Evolutionary conservation across 2,329 filamentous ascomycete species (phyloP).

Genomic region (Neofusicoccum kwambonambiense): DNA sequence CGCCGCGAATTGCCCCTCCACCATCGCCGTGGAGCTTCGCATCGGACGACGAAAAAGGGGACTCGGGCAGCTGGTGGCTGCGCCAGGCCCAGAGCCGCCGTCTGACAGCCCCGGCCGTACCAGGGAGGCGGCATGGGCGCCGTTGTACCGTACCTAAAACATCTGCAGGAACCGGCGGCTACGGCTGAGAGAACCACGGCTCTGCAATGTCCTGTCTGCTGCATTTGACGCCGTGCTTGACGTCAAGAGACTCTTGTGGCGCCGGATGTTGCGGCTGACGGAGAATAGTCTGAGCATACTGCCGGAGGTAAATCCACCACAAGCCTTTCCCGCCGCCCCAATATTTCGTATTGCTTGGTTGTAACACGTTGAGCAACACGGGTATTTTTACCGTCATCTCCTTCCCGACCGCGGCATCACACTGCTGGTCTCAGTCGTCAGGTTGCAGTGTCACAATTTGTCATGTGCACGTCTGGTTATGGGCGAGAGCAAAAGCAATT

Average conservation of each 20-base stretch:
- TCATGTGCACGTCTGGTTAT: background rate
- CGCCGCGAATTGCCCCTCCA: background rate
- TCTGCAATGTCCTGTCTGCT: background rate
- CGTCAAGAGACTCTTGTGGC: background rate
- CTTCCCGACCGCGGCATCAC: background rate
- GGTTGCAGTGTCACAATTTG: background rate
- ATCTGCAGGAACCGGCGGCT: conserved; percentile 4
- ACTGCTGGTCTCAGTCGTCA: background rate
- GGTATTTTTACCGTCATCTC: background rate
- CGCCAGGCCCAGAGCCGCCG: background rate
- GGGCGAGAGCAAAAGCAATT: conserved; percentile 15
- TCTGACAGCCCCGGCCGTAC: background rate
- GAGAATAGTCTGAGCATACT: background rate
- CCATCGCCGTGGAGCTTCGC: background rate
- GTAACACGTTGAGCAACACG: background rate
- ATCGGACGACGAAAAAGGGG: background rate
- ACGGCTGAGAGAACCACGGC: conserved; percentile 6
- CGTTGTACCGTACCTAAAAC: conserved; percentile 4
- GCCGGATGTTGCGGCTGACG: background rate
- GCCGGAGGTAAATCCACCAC: background rate
- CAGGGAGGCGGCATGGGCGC: background rate
- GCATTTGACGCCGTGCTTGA: background rate
- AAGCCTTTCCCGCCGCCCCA: background rate
- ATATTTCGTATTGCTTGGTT: background rate
- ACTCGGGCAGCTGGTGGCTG: background rate